Percentiles rank a stretch among this genome's conserved stretches.
These are phyloP conservation scores for Pontederia paniculata DNA, from an alignment of 176 grass and related monocot species.

Conservation along the genomic window DNA sequence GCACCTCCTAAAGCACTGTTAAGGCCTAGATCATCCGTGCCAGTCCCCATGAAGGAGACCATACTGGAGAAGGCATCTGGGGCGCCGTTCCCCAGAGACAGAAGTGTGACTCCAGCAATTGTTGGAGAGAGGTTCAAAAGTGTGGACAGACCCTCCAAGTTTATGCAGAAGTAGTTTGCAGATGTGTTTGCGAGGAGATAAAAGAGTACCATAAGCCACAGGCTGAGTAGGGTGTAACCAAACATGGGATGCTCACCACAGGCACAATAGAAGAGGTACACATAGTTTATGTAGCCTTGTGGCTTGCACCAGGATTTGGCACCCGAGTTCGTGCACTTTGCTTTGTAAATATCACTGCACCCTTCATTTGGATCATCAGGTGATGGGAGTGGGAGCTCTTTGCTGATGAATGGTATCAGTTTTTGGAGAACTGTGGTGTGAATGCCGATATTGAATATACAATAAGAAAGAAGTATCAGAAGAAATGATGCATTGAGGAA, in stretches of 20 bases:
- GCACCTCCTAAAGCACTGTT: conserved; percentile 47
- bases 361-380: background rate
- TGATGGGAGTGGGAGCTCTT: background rate
- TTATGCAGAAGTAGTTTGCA: conserved; percentile 61
- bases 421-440: background rate
- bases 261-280: conserved; percentile 43
- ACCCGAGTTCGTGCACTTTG: conserved; percentile 7
- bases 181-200: conserved; percentile 71
- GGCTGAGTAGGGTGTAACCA: conserved; percentile 21
- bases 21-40: conserved; percentile 29
- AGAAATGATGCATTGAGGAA: conserved; percentile 8
- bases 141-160: conserved; percentile 43
- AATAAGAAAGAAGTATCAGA: conserved; percentile 3
- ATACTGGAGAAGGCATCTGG: conserved; percentile 56
- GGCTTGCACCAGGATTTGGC: background rate
- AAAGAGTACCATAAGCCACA: conserved; percentile 58
- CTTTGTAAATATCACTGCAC: conserved; percentile 18
- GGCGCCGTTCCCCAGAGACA: conserved; percentile 67
- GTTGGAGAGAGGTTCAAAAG: conserved; percentile 41
- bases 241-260: conserved; percentile 20
- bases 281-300: conserved; percentile 46
- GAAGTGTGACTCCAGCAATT: conserved; percentile 62
- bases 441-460: background rate
- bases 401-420: background rate
- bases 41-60: conserved; percentile 33